Base-by-base conservation (phyloP, 1,284 basidiomycete genomes). In the Heterobasidion irregulare region DNA sequence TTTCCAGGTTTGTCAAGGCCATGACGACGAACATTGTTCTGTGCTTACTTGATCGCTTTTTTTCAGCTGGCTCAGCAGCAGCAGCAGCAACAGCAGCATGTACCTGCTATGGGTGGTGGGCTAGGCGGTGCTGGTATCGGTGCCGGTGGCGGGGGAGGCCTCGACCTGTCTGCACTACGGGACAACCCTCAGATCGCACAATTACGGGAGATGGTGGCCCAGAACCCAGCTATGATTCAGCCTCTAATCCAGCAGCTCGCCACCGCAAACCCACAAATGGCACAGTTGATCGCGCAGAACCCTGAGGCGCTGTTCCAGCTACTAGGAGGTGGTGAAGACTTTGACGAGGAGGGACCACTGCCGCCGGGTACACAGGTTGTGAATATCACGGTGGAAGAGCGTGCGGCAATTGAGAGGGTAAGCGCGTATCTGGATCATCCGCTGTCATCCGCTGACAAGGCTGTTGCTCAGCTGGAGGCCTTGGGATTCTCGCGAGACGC, bases 391-490 rank as follows among this genome's bases (percentile, higher is more conserved):
- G 76, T 80, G 50, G 92, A 94, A 59, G 94, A 98, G 70, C 77
- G 80, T 53, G 91, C 81, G 51, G 92, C 94, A 6, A 95, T 98
- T 60, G 80, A 86, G 68, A 77, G 94, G 64, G 92, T 93, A 69
- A 26, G 26, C 26, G 26, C 26, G 4, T 26, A 26, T 26, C 26
- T 26, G 26, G 26, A 26, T 8, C 7, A 9, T 2, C 16, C 19
- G 68, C 87, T 76, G 36, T 26, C 9, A 53, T 33, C 50, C 16
- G 26, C 26, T 26, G 26, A 26, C 4, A 5, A 26, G 26, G 26
- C 26, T 45, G 61, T 56, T 48, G 58, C 57, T 12, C 59, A 94
- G 89, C 75, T 98, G 58, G 82, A 92, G 70, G 86, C 76, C 2
- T 82, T 98, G 54, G 94, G 94, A 1, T 98, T 98, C 70, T 71